Base-by-base conservation (phyloP, 495 filamentous ascomycete genomes). In the Xylaria bambusicola region DNA sequence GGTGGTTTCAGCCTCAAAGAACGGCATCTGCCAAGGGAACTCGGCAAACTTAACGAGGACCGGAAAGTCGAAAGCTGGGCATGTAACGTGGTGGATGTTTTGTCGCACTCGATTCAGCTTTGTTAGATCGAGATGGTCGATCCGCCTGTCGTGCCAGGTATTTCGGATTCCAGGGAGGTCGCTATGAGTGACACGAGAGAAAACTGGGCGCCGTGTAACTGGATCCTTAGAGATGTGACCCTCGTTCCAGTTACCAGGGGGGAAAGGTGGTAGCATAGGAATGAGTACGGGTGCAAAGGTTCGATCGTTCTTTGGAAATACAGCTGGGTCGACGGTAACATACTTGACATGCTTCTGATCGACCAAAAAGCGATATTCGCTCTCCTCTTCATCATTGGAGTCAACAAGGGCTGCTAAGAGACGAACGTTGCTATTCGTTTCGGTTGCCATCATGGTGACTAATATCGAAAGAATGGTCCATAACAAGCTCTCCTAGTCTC, bases 31-130 rank as follows among this genome's bases (percentile, higher is more conserved):
- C 72, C 73, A 78, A 5, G 56, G 49, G 21, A 76, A 80, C 26
- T 65, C 64, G 42, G 77, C 67, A 49, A 80, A 75, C 54, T 81
- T 81, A 40, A 57, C 68, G 12, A 80, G 24, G 1, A 80, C 60
- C 12, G 66, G 35, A 20, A 35, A 26, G 24, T 70, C 59, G 42
- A 75, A 71, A 10, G 6, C n/a, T 7, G 70, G 64, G 52, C 58
- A 47, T 18, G 58, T 57, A 4, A 48, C 58, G 9, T 45, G 27
- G 59, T 63, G 50, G 8, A 71, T 45, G 31, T 66, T 62, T 21
- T 53, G 40, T 0, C 68, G 35, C 3, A 64, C 38, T 1, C 49
- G 33, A 7, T 55, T 35, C 17, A 51, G 2, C 20, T 48, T 26
- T 6, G 31, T 27, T 12, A 69, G 27, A 31, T 72, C 57, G 23